A percentile compares a stretch with the other conserved stretches of the same genome.
Evolutionary conservation across 495 filamentous ascomycete genomes (phyloP).

Genomic region (Sphaerosporella brunnea): DNA sequence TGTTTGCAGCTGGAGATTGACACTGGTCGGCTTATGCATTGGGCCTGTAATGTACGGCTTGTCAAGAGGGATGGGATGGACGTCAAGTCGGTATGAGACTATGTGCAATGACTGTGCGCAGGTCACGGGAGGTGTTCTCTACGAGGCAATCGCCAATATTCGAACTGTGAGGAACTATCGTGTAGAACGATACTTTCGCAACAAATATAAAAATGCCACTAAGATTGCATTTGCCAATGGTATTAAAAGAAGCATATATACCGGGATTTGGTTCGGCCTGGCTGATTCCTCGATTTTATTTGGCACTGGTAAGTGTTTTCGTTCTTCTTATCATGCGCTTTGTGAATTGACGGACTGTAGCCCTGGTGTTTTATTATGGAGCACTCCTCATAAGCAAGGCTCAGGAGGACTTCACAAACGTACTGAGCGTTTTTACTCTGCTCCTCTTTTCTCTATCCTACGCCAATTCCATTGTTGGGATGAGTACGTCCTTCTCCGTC

Average conservation of each 20-base stretch:
- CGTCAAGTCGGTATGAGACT: constrained; percentile 54
- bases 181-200: constrained; percentile 55
- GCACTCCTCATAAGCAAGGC: constrained; percentile 39
- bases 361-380: constrained; percentile 72
- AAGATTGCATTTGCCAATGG: constrained; percentile 37
- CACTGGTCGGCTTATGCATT: constrained; percentile 52
- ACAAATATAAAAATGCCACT: constrained; percentile 41
- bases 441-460: constrained; percentile 67
- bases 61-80: constrained; percentile 41
- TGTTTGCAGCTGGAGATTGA: constrained; percentile 60
- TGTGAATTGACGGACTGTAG: constrained; percentile 25
- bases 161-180: constrained; percentile 63
- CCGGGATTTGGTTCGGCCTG: constrained; percentile 58
- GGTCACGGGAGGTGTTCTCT: constrained; percentile 40
- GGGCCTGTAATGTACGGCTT: constrained; percentile 50
- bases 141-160: constrained; percentile 69
- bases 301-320: constrained; percentile 36
- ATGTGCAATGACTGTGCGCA: constrained; percentile 43
- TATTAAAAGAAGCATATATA: constrained; percentile 40
- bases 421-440: constrained; percentile 63
- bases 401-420: constrained; percentile 34
- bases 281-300: constrained; percentile 53
- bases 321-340: not conserved
- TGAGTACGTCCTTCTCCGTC: too few relatives aligned
- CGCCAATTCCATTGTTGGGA: constrained; percentile 45